These are phyloP conservation scores for Paramecium sexaurelia DNA, from an alignment of 73 alveolate genomes.

Conservation along the genomic window DNA sequence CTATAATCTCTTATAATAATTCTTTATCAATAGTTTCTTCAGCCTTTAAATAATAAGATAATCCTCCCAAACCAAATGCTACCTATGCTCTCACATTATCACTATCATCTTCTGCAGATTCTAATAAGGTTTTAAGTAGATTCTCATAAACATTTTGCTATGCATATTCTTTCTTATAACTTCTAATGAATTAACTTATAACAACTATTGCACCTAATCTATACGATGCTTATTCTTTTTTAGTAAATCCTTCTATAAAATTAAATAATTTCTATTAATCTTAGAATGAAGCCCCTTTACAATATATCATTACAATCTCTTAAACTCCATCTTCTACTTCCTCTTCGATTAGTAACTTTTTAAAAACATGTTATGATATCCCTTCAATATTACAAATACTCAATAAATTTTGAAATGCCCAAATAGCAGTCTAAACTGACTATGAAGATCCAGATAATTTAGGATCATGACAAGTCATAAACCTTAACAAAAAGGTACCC, in stretches of 20 bases:
- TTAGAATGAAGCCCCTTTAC: background rate
- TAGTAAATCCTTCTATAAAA: slow-evolving; percentile 4
- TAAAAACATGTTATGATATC: slow-evolving; percentile 17
- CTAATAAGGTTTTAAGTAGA: background rate
- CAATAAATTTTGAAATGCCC: slow-evolving; percentile 50
- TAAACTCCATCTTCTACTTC: slow-evolving; percentile 51
- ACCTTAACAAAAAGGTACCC: slow-evolving; percentile 21
- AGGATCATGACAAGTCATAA: slow-evolving; percentile 56
- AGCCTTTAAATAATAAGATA: slow-evolving; percentile 6
- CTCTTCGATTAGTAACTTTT: slow-evolving; percentile 17
- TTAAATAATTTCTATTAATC: slow-evolving; percentile 46
- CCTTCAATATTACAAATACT: slow-evolving; percentile 44
- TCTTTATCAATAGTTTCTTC: background rate
- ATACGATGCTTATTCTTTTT: slow-evolving; percentile 21
- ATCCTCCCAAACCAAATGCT: slow-evolving; percentile 50
- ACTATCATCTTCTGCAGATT: slow-evolving; percentile 35
- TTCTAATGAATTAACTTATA: slow-evolving; percentile 16
- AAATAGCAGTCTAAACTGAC: slow-evolving; percentile 31
- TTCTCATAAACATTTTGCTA: background rate
- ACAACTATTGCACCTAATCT: slow-evolving; percentile 48
- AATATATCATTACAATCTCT: slow-evolving; percentile 42
- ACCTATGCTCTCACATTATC: slow-evolving; percentile 54
- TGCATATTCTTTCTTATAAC: background rate
- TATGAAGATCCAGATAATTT: background rate
- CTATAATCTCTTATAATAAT: background rate